A percentile compares a stretch with the other conserved stretches of the same genome.
phyloP scores from a whole-genome alignment of 495 filamentous ascomycete genomes.

The Endocarpon pusillum region DNA sequence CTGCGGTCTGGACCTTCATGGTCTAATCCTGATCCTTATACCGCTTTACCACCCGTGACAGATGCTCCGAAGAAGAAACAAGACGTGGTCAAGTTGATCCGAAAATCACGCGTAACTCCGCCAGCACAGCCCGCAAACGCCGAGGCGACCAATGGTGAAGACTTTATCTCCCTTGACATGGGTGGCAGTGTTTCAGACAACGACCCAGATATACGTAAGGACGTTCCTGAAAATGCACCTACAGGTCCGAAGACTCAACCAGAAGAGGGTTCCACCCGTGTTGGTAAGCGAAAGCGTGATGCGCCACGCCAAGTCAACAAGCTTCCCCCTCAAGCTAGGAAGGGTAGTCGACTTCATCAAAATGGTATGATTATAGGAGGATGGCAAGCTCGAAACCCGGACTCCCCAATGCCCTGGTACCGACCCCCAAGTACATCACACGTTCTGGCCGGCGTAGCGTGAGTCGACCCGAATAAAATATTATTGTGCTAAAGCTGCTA shows the following conservation, averaged over 20 bases:
- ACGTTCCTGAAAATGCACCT: conserved; percentile 22
- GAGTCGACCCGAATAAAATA: neutral
- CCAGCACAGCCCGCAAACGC: conserved; percentile 22
- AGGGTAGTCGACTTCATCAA: too few relatives aligned
- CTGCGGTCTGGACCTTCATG: conserved; percentile 45
- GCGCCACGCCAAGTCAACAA: neutral
- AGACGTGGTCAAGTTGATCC: conserved; percentile 73
- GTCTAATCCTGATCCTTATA: conserved; percentile 92
- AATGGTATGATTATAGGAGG: neutral
- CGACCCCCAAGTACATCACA: too few relatives aligned
- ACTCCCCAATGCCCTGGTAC: neutral
- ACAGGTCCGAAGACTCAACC: conserved; percentile 14
- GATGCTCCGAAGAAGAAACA: conserved; percentile 47
- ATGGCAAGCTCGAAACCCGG: neutral
- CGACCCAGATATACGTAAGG: too few relatives aligned
- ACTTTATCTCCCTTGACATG: conserved; percentile 71
- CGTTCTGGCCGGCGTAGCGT: too few relatives aligned
- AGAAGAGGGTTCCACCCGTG: neutral
- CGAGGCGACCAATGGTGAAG: conserved; percentile 42
- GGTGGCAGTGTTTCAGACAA: conserved; percentile 27
- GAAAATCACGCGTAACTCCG: conserved; percentile 52
- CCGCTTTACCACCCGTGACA: conserved; percentile 56
- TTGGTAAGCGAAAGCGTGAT: conserved; percentile 49
- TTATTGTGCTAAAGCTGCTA: conserved; percentile 3
- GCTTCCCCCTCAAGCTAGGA: too few relatives aligned